Evolutionary conservation across 495 filamentous ascomycete genomes (phyloP), one percentile per base, ranked within the genome.

Genomic region (Lindgomyces ingoldianus): DNA sequence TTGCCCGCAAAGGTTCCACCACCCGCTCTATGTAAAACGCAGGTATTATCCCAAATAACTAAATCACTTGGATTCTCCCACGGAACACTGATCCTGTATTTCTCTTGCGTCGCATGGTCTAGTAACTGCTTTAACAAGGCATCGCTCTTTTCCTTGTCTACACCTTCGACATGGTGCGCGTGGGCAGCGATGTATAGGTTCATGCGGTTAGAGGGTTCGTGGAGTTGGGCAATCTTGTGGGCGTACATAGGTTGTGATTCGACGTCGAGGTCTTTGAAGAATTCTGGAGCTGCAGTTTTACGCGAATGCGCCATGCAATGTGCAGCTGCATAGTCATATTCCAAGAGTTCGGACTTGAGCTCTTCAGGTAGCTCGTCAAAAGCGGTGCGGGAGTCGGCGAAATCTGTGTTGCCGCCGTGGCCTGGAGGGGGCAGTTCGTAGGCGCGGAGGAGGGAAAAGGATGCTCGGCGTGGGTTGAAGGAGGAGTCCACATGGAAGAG

Each of bases 31-130:
- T 87, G 84, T 74, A 84, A 74, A 33, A 81, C 80, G 25, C 73
- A 75, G 0, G 79, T 78, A 66, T 85, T 87, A 59, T 87, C 84
- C 84, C 84, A 87, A 27, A 85, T 78, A 11, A 85, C 70, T 64
- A 85, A 45, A 70, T 85, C 84, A 0, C 81, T 77, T 0, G 65
- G 52, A 10, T 75, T 59, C 47, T 79, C 60, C 83, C 84, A 86
- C 33, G 68, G 61, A 4, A 85, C 76, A 0, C 69, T 74, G 4
- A 81, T 42, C 0, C 73, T 70, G 68, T 81, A 81, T 53, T 81
- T 78, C 0, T 77, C 71, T 73, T 83, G 78, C 9, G 77, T 80
- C 0, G 74, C 74, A 60, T 82, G 81, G 2, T 60, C 53, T 29
- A 79, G 79, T 33, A 87, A 70, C 12, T 56, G 57, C 26, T 78